Base-by-base conservation (phyloP, 441 rosid species). In the Populus hybrid region DNA sequence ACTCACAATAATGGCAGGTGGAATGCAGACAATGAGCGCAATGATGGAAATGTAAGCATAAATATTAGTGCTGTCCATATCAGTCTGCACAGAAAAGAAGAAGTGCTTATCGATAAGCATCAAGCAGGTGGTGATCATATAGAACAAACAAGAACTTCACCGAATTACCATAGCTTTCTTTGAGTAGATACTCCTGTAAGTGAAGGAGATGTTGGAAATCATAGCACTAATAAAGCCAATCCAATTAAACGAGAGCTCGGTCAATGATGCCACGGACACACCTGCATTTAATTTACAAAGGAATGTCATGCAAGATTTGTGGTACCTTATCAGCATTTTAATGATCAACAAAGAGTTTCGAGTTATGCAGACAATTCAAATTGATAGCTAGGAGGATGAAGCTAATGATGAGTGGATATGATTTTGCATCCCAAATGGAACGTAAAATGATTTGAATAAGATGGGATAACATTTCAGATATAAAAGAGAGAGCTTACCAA, bases 161-260 rank as follows among this genome's bases (percentile, higher is more conserved):
- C 81, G 76, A 78, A 61, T 86, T 75, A 93, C 99, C 98, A 94
- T 94, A 77, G 99, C 98, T 87, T 93, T 93, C 93, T 94, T 93
- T 75, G 98, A 94, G 86, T 90, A 92, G 80, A 94, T 87, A 81
- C 97, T 94, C 79, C 97, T 79, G 92, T 94, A 94, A 76, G 99
- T 93, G 90, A 93, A 94, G 59, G 99, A 93, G 38, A 94, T 81
- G 85, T 94, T 94, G 80, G 99, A 94, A 69, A 94, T 94, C 99
- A 94, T 93, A 4, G 98, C 99, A 76, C 99, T 94, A 59, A 93
- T 91, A 87, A 94, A 94, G 42, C 99, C 99, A 1, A 75, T 75
- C 98, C 98, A 94, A 72, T 94, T 94, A 90, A 94, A 93, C 32
- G 99, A 94, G 63, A 94, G 87, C 82, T 94, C 99, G 23, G 98